Conservation (phyloP, 768 basidiomycete genomes). For the Suillus subluteus region DNA sequence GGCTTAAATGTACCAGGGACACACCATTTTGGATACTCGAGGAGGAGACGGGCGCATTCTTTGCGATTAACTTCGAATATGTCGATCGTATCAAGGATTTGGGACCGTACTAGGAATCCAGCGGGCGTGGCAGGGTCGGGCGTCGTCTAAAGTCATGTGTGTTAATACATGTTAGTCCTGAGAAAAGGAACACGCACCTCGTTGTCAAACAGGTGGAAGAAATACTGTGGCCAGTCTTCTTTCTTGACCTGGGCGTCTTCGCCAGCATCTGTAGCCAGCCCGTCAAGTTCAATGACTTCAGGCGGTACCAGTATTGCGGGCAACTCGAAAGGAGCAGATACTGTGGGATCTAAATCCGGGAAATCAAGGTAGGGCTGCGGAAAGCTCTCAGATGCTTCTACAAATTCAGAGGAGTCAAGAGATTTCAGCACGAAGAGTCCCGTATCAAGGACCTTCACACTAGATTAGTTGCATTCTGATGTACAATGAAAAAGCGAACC, state of each 20-base stretch:
- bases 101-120: constrained; percentile 80
- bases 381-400: constrained; percentile 56
- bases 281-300: constrained; percentile 82
- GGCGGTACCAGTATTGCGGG: constrained; percentile 86
- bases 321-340: constrained; percentile 60
- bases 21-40: constrained; percentile 88
- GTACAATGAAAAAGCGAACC: constrained; percentile 40
- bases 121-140: constrained; percentile 73
- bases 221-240: constrained; percentile 82
- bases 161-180: not conserved
- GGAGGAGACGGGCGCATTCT: constrained; percentile 85
- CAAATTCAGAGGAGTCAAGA: constrained; percentile 64
- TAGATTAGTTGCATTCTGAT: constrained; percentile 12
- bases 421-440: constrained; percentile 64
- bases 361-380: constrained; percentile 67
- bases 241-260: constrained; percentile 76
- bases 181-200: constrained; percentile 38
- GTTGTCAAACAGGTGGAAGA: constrained; percentile 67
- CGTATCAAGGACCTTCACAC: constrained; percentile 69
- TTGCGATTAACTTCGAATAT: constrained; percentile 97
- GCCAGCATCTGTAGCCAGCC: constrained; percentile 65
- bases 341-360: constrained; percentile 42
- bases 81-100: constrained; percentile 76
- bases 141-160: constrained; percentile 55
- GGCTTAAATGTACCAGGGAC: constrained; percentile 84